Percentiles rank a stretch among this genome's conserved stretches.
Conservation (phyloP, 768 basidiomycete genomes). For the Termitomyces sp. region DNA sequence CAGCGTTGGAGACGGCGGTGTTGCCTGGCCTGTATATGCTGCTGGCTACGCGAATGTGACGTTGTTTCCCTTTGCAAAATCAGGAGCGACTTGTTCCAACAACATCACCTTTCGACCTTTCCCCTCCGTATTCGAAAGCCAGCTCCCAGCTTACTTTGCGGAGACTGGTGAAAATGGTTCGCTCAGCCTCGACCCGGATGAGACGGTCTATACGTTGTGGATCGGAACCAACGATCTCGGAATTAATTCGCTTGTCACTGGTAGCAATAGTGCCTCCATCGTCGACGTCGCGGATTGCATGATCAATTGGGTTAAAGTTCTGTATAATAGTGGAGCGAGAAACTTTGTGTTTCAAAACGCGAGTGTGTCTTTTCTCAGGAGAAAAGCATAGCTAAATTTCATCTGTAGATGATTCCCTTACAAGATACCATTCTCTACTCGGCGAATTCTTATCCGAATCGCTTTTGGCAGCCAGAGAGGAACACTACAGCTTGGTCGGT, state of each 20-base stretch:
- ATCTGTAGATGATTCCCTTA: constrained; percentile 50
- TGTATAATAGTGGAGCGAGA: constrained; percentile 55
- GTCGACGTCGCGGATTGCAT: constrained; percentile 55
- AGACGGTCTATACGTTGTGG: constrained; percentile 64
- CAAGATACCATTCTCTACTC: constrained; percentile 45
- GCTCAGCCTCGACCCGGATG: constrained; percentile 29
- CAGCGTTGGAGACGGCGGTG: constrained; percentile 34
- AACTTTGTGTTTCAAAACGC: constrained; percentile 71
- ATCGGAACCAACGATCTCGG: constrained; percentile 68
- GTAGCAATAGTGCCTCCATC: constrained; percentile 46
- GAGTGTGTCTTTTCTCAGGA: constrained; percentile 15
- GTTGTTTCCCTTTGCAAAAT: constrained; percentile 53
- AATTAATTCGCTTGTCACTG: constrained; percentile 46
- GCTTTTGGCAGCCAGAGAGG: constrained; percentile 43
- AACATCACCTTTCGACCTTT: constrained; percentile 52
- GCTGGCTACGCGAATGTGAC: constrained; percentile 48
- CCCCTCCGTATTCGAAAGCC: constrained; percentile 53
- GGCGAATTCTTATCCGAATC: constrained; percentile 39
- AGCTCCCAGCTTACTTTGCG: constrained; percentile 49
- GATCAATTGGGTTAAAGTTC: constrained; percentile 50
- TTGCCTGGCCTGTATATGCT: constrained; percentile 58
- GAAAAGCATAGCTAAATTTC: neutral
- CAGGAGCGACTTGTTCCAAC: constrained; percentile 66
- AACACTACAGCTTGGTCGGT: constrained; percentile 58
- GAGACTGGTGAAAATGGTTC: constrained; percentile 34